phyloP scores from a whole-genome alignment of 2,329 filamentous ascomycete genomes.

The Colletotrichum plurivorum region DNA sequence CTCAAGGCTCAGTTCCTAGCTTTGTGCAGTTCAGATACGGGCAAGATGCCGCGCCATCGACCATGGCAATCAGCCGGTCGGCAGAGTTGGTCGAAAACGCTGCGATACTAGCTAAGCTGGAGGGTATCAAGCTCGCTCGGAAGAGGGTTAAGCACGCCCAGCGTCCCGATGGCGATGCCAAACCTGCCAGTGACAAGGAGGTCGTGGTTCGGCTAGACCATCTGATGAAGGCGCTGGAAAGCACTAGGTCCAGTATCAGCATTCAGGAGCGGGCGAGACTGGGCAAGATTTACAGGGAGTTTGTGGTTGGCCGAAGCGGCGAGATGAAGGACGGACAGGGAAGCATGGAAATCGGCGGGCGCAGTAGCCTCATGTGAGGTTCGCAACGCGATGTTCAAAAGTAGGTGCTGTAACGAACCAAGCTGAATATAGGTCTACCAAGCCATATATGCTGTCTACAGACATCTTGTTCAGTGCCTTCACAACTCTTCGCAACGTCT shows the following conservation, averaged over 20 bases:
- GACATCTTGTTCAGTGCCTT: not conserved
- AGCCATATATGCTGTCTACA: not conserved
- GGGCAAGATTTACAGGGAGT: constrained; percentile 89
- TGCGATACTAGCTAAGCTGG: constrained; percentile 84
- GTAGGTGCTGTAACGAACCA: not conserved
- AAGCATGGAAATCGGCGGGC: constrained; percentile 90
- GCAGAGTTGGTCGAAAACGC: constrained; percentile 80
- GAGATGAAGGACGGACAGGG: constrained; percentile 96
- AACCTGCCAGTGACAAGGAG: constrained; percentile 66
- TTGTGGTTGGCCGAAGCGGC: constrained; percentile 91
- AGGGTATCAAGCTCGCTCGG: constrained; percentile 81
- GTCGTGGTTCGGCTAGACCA: constrained; percentile 90
- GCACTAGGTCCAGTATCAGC: constrained; percentile 87
- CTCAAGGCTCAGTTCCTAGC: constrained; percentile 57
- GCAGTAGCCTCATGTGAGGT: constrained; percentile 90
- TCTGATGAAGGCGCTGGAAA: constrained; percentile 81
- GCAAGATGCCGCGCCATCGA: constrained; percentile 62
- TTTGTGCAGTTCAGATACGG: constrained; percentile 92
- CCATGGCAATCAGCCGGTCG: constrained; percentile 61
- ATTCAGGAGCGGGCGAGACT: constrained; percentile 81
- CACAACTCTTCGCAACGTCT: not conserved
- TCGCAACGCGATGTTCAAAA: not conserved
- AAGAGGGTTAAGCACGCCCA: constrained; percentile 58
- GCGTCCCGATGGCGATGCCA: constrained; percentile 46
- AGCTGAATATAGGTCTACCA: constrained; percentile 10